phyloP scores from a whole-genome alignment of 176 grass and related monocot genomes.

The Miscanthus lutarioriparius region DNA sequence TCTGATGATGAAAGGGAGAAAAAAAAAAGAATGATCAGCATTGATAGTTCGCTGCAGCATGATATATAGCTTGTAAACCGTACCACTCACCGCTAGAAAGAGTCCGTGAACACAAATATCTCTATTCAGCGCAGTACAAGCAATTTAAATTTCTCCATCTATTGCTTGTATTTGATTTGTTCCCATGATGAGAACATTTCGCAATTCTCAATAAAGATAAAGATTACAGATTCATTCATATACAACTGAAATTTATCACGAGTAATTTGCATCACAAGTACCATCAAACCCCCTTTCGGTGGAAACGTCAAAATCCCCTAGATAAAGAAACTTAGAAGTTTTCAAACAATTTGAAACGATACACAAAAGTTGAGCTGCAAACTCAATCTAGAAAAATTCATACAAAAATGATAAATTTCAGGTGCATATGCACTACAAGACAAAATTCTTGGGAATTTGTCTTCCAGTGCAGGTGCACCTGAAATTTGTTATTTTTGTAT shows the following conservation, averaged over 20 bases:
- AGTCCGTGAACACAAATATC: neutral
- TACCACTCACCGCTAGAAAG: neutral
- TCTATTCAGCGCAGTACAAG: neutral
- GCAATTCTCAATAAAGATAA: neutral
- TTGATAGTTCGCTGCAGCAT: slow-evolving; percentile 1
- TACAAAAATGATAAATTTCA: neutral
- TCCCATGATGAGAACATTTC: neutral
- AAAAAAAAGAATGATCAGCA: neutral
- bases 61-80: slow-evolving; percentile 16
- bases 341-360: neutral
- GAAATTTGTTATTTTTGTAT: neutral
- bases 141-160: neutral
- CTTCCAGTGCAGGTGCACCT: neutral
- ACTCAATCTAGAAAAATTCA: neutral
- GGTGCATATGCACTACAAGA: neutral
- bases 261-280: neutral
- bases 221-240: neutral
- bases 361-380: neutral
- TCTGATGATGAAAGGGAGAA: neutral
- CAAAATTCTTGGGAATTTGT: neutral
- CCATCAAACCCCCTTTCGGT: neutral
- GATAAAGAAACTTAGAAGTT: neutral
- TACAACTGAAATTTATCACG: neutral
- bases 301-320: neutral
- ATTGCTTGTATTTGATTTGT: neutral